phyloP scores from a whole-genome alignment of 208 protist species.

The Trypanosoma boissoni region DNA sequence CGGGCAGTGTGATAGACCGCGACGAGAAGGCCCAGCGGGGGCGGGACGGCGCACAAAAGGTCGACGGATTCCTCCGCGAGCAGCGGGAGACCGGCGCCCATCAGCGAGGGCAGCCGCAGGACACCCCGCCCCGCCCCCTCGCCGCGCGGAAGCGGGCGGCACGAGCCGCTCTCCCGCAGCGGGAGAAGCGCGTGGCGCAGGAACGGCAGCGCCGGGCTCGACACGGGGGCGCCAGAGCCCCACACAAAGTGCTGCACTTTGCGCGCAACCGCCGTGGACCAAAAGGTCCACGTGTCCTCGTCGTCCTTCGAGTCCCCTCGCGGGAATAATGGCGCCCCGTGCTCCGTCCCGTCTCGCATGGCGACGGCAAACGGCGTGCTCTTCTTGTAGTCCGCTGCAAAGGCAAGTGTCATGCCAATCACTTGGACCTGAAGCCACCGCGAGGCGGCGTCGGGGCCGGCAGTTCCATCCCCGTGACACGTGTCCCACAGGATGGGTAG shows the following conservation, averaged over 20 bases:
- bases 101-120: background rate
- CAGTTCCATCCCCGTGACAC: constrained; percentile 4
- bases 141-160: too few species aligned
- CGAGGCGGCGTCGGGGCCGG: background rate
- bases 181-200: too few species aligned
- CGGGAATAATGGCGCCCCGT: too few species aligned
- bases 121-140: too few species aligned
- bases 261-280: too few species aligned
- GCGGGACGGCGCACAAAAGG: background rate
- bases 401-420: constrained; percentile 41
- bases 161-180: too few species aligned
- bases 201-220: too few species aligned
- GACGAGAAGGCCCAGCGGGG: background rate
- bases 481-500: constrained; percentile 21
- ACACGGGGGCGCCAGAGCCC: too few species aligned
- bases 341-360: background rate
- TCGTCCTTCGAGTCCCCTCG: too few species aligned
- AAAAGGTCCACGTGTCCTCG: too few species aligned
- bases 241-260: too few species aligned
- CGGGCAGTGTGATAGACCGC: background rate
- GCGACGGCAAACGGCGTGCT: constrained; percentile 27
- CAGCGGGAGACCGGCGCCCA: background rate
- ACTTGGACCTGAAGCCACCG: constrained; percentile 43
- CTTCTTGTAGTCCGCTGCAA: constrained; percentile 33
- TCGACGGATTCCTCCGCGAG: background rate